Base-by-base conservation (phyloP, 2,329 filamentous ascomycete species). In the Aspergillus ruber region DNA sequence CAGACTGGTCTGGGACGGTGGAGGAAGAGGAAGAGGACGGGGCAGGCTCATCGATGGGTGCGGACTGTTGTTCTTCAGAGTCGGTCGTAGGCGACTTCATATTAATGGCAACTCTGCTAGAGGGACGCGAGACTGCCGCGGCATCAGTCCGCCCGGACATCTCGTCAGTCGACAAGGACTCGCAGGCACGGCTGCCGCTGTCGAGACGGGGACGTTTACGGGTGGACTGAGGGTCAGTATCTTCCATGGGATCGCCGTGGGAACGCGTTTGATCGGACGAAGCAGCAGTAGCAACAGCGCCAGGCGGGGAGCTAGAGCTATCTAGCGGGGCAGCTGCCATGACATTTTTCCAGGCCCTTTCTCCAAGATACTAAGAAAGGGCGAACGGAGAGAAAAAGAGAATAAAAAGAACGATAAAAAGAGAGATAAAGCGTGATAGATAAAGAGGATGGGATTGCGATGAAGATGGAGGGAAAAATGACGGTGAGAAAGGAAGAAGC, bases 131-230 rank as follows among this genome's bases (percentile, higher is more conserved):
- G 18, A 60, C 57, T 35, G 62, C 55, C 33, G 59, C 53, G 44
- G 56, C 51, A 47, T 64, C 56, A 48, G 44, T 49, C 45, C 48
- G 42, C 42, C 42, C 48, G 38, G 56, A 44, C 41, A 58, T 50
- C 43, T 60, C 54, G 54, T 63, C 58, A 38, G 59, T 54, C 12
- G 67, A 65, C 55, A 68, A 60, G 32, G 57, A 55, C 46, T 69
- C 63, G 48, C 60, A 61, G 32, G 58, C 57, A 52, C 59, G 58
- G 50, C 64, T 68, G 52, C 70, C 71, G 60, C 69, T 72, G 56
- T 74, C 71, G 47, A 74, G 68, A 59, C 71, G 71, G 53, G 71
- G 72, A 50, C 72, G 71, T 65, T 75, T 75, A 53, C 72, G 66
- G 44, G 66, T 70, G 39, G 61, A 60, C 50, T 68, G 63, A 27